These are phyloP conservation scores for Monosporascus ibericus DNA, from an alignment of 2,329 filamentous ascomycete genomes.

Conservation along the genomic window DNA sequence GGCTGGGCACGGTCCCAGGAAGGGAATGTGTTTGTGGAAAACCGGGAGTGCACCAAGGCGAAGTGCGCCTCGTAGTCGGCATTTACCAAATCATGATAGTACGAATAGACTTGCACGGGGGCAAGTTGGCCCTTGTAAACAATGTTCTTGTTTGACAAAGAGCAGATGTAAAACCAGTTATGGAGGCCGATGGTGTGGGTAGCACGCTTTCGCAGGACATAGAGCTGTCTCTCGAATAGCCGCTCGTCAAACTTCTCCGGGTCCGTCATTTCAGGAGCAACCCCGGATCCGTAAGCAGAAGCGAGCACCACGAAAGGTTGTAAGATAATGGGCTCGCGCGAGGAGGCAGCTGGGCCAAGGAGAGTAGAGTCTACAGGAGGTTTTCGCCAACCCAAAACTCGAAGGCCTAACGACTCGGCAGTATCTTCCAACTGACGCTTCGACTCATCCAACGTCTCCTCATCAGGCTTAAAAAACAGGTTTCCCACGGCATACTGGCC, in stretches of 20 bases:
- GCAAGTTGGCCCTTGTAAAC: constrained; percentile 97
- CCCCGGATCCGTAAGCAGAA: constrained; percentile 76
- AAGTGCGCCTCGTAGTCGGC: constrained; percentile 98
- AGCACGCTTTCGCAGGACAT: constrained; percentile 87
- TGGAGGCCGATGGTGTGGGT: constrained; percentile 92
- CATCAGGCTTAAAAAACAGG: constrained; percentile 96
- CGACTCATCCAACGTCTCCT: constrained; percentile 82
- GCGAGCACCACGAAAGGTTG: constrained; percentile 91
- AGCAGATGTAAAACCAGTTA: constrained; percentile 99
- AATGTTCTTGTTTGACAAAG: constrained; percentile 95
- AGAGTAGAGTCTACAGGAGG: constrained; percentile 90
- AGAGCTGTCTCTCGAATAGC: constrained; percentile 88
- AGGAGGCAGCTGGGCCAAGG: constrained; percentile 85
- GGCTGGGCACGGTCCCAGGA: constrained; percentile 98
- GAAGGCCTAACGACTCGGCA: constrained; percentile 78
- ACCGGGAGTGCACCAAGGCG: constrained; percentile 91
- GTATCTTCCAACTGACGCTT: constrained; percentile 91
- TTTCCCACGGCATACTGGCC: constrained; percentile 97
- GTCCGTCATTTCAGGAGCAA: constrained; percentile 72
- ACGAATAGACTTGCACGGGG: constrained; percentile 92
- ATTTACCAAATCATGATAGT: constrained; percentile 94
- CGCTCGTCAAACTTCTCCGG: constrained; percentile 75
- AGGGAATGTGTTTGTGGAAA: constrained; percentile 97
- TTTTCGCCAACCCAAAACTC: constrained; percentile 93
- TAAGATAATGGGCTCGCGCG: constrained; percentile 88